phyloP scores from a whole-genome alignment of 1,284 basidiomycete species.

The Ceratobasidium sp. region DNA sequence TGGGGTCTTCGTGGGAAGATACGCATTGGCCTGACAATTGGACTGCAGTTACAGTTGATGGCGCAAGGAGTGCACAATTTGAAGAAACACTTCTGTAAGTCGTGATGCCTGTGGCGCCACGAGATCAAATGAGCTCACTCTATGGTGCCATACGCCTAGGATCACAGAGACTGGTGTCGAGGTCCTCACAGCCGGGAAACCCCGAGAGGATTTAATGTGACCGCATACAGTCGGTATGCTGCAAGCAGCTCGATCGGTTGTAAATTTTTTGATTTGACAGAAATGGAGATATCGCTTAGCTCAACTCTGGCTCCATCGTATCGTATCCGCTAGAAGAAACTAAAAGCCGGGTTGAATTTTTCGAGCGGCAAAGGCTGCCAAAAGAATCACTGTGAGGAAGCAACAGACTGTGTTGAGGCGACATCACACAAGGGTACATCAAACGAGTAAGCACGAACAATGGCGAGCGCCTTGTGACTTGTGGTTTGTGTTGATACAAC shows the following conservation, averaged over 20 bases:
- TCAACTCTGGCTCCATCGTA: neutral
- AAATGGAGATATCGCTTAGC: constrained; percentile 21
- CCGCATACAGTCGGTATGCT: neutral
- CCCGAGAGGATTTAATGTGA: constrained; percentile 28
- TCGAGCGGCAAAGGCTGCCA: neutral
- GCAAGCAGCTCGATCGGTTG: neutral
- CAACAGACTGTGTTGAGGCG: neutral
- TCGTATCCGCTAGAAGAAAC: constrained; percentile 16
- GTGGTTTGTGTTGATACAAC: neutral
- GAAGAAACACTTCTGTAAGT: constrained; percentile 91
- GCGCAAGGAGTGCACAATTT: constrained; percentile 90
- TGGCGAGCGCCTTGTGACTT: constrained; percentile 3
- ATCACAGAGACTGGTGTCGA: constrained; percentile 93
- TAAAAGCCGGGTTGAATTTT: neutral
- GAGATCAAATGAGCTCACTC: constrained; percentile 26
- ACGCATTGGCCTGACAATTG: constrained; percentile 90
- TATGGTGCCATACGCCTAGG: constrained; percentile 53
- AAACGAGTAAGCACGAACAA: constrained; percentile 10
- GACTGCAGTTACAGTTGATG: constrained; percentile 93
- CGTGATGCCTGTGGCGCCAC: neutral
- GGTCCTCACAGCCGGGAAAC: constrained; percentile 75
- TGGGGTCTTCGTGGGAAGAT: constrained; percentile 74
- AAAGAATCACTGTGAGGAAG: constrained; percentile 6
- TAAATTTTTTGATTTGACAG: constrained; percentile 13
- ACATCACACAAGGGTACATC: neutral